A percentile compares a stretch with the other conserved stretches of the same genome.
Evolutionary conservation across 2,329 filamentous ascomycete species (phyloP).

Genomic region (Aspergillus bombycis): DNA sequence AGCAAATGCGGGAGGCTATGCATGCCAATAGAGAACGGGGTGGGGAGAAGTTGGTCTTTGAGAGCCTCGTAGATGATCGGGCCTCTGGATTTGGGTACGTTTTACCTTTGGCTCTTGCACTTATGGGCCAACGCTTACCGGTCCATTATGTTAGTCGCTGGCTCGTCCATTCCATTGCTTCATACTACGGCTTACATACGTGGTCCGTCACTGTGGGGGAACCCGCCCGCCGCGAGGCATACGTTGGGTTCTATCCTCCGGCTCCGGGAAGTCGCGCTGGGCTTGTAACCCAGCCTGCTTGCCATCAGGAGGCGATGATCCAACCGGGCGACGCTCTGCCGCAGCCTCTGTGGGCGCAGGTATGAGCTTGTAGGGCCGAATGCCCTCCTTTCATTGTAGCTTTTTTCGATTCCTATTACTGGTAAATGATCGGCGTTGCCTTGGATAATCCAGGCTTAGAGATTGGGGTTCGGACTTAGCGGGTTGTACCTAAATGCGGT

Average conservation of each 20-base stretch:
- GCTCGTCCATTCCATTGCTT: constrained; percentile 88
- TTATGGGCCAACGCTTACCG: constrained; percentile 20
- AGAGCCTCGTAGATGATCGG: constrained; percentile 74
- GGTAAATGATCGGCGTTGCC: not conserved
- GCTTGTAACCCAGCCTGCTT: constrained; percentile 27
- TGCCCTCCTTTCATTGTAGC: no score
- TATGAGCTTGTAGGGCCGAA: constrained; percentile 25
- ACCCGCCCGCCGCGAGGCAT: constrained; percentile 76
- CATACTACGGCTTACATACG: constrained; percentile 87
- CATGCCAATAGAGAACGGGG: constrained; percentile 47
- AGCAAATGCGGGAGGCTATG: constrained; percentile 46
- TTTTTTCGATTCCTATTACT: not conserved
- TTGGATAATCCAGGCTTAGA: not conserved
- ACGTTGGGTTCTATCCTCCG: constrained; percentile 67
- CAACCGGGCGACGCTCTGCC: constrained; percentile 42
- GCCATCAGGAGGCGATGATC: constrained; percentile 31
- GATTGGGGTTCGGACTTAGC: not conserved
- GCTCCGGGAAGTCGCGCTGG: constrained; percentile 30
- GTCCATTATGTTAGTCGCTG: constrained; percentile 65
- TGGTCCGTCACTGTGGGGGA: constrained; percentile 75
- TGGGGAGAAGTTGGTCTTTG: constrained; percentile 74
- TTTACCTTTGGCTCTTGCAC: constrained; percentile 6
- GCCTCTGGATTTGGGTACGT: constrained; percentile 80
- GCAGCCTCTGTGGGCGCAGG: constrained; percentile 40
- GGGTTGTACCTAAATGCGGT: not conserved